These are phyloP conservation scores for Syzygium oleosum DNA, from an alignment of 345 rosid genomes.

Conservation along the genomic window DNA sequence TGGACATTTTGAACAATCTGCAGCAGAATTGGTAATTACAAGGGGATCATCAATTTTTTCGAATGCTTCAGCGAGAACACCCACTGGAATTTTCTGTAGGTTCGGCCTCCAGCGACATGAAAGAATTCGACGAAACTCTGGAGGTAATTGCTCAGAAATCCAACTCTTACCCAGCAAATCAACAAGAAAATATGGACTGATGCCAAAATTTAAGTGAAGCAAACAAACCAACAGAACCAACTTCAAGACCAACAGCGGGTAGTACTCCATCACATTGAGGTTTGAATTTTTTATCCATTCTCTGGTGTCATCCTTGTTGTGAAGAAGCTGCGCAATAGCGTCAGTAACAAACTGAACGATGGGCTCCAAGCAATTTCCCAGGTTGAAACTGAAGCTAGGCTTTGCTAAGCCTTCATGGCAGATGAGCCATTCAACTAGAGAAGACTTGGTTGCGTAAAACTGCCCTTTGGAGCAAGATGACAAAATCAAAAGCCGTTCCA, in stretches of 20 bases:
- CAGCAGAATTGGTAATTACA: conserved; percentile 7
- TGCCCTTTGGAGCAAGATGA: conserved; percentile 5
- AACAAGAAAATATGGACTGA: background rate
- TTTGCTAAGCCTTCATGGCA: conserved; percentile 3
- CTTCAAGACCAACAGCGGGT: conserved; percentile 20
- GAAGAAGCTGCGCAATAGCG: conserved; percentile 3
- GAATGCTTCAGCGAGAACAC: conserved; percentile 18
- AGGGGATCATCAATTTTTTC: conserved; percentile 20
- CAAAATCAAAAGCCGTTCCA: conserved; percentile 28
- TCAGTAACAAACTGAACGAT: conserved; percentile 1
- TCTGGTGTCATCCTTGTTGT: conserved; percentile 1
- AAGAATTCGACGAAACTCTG: conserved; percentile 8
- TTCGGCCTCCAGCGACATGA: background rate
- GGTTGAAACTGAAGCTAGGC: background rate
- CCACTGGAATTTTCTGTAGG: background rate
- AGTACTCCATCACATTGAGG: background rate
- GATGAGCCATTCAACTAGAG: conserved; percentile 32
- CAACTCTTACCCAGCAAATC: conserved; percentile 2
- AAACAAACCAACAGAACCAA: conserved; percentile 19
- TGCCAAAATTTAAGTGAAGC: conserved; percentile 23
- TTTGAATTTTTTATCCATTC: conserved; percentile 13
- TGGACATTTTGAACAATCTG: background rate
- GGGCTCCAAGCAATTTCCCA: background rate
- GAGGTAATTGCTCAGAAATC: conserved; percentile 11
- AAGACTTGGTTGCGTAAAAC: conserved; percentile 13